phyloP scores from a whole-genome alignment of 495 filamentous ascomycete species.

The Rhypophila decipiens region DNA sequence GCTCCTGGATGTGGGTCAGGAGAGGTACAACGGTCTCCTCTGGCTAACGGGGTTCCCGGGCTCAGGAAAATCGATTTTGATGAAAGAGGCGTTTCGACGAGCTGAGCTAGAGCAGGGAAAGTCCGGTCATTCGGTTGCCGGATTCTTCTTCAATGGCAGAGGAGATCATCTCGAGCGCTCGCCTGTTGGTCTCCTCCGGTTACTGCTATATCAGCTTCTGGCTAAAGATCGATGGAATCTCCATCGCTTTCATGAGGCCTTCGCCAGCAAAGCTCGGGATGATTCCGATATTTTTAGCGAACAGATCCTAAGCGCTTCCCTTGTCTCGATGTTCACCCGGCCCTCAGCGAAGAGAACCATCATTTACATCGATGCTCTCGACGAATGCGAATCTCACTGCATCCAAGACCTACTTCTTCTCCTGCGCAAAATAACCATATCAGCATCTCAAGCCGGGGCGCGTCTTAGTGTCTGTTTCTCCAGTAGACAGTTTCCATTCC shows the following conservation, averaged over 20 bases:
- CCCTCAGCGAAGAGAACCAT: constrained; percentile 12
- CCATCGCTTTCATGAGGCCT: neutral
- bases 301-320: neutral
- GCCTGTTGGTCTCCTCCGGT: constrained; percentile 24
- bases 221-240: constrained; percentile 1
- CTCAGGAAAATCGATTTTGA: constrained; percentile 17
- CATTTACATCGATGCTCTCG: constrained; percentile 34
- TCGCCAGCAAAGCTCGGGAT: too few species aligned
- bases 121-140: constrained; percentile 10
- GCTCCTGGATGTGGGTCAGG: neutral
- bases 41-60: constrained; percentile 17
- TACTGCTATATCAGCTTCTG: constrained; percentile 29
- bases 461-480: constrained; percentile 1
- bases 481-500: constrained; percentile 1
- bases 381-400: constrained; percentile 25
- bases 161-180: constrained; percentile 28
- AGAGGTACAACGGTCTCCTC: constrained; percentile 11
- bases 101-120: neutral
- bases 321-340: neutral
- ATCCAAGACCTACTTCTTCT: neutral
- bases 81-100: constrained; percentile 10
- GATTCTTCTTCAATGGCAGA: constrained; percentile 37
- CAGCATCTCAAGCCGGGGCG: neutral
- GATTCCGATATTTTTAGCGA: neutral
- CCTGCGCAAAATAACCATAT: neutral